phyloP scores from a whole-genome alignment of 495 filamentous ascomycete genomes.

The Cercophora newfieldiana region DNA sequence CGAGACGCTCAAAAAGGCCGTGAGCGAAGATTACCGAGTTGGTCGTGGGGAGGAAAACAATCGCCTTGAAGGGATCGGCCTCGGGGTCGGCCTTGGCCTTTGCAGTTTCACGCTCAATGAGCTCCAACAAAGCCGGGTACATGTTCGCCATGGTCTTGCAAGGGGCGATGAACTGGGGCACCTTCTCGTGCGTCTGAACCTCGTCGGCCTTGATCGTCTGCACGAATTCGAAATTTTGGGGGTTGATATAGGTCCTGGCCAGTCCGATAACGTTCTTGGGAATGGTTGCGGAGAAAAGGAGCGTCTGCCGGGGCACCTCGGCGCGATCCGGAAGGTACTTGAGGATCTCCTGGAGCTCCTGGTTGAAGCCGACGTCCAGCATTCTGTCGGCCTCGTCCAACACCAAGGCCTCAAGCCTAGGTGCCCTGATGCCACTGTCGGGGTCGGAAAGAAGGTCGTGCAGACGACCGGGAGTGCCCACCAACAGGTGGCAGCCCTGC shows the following conservation, averaged over 20 bases:
- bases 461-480: slow-evolving; percentile 89
- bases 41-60: slow-evolving; percentile 84
- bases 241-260: slow-evolving; percentile 57
- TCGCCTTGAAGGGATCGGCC: slow-evolving; percentile 80
- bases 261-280: slow-evolving; percentile 78
- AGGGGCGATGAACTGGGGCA: slow-evolving; percentile 73
- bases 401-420: slow-evolving; percentile 75
- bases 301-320: slow-evolving; percentile 72
- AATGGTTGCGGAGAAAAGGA: slow-evolving; percentile 93
- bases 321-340: slow-evolving; percentile 59
- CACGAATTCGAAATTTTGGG: slow-evolving; percentile 71
- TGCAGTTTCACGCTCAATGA: slow-evolving; percentile 59
- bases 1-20: slow-evolving; percentile 59
- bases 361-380: slow-evolving; percentile 85
- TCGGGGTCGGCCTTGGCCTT: slow-evolving; percentile 34
- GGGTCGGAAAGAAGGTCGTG: slow-evolving; percentile 79
- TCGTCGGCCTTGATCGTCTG: slow-evolving; percentile 81
- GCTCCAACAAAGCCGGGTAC: slow-evolving; percentile 73
- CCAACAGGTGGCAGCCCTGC: slow-evolving; percentile 83
- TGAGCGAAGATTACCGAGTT: slow-evolving; percentile 64
- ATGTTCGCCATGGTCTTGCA: slow-evolving; percentile 71
- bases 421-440: slow-evolving; percentile 63
- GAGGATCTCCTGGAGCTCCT: slow-evolving; percentile 72
- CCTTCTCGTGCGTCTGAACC: slow-evolving; percentile 74
- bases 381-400: slow-evolving; percentile 94